A percentile compares a stretch with the other conserved stretches of the same genome.
Evolutionary conservation across 208 protist genomes (phyloP).

Genomic region (Herpetomonas samuelpessoai): DNA sequence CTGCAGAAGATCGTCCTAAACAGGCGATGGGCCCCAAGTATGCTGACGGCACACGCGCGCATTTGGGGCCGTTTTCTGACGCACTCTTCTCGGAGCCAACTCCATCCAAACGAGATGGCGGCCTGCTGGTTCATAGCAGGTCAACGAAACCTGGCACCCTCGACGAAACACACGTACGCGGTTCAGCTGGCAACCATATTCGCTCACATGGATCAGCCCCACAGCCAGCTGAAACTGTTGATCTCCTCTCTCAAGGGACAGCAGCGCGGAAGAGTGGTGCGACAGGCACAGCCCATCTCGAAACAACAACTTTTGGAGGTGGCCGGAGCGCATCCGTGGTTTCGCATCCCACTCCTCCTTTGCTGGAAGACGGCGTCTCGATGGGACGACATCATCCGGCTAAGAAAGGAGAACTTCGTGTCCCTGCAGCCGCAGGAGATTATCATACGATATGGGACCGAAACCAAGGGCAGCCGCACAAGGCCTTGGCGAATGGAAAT

Average conservation of each 20-base stretch:
- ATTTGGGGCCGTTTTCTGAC: no score
- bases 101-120: no score
- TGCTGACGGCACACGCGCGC: no score
- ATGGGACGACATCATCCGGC: constrained; percentile 11
- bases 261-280: constrained; percentile 3
- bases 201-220: constrained; percentile 5
- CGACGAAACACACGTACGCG: no score
- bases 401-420: background rate
- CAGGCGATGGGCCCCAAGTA: no score
- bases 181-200: constrained; percentile 5
- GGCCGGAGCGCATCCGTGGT: no score
- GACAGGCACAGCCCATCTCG: constrained; percentile 6
- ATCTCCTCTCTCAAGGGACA: constrained; percentile 10
- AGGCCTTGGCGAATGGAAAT: constrained; percentile 10
- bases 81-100: no score
- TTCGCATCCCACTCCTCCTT: background rate
- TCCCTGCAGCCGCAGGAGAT: background rate
- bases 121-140: no score
- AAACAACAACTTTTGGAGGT: constrained; percentile 4
- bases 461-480: constrained; percentile 11
- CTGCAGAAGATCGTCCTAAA: no score
- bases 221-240: no score
- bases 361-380: constrained; percentile 19
- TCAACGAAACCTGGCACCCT: no score
- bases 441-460: constrained; percentile 11